phyloP scores from a whole-genome alignment of 148 eudicot species.

The Persicaria tinctoria region DNA sequence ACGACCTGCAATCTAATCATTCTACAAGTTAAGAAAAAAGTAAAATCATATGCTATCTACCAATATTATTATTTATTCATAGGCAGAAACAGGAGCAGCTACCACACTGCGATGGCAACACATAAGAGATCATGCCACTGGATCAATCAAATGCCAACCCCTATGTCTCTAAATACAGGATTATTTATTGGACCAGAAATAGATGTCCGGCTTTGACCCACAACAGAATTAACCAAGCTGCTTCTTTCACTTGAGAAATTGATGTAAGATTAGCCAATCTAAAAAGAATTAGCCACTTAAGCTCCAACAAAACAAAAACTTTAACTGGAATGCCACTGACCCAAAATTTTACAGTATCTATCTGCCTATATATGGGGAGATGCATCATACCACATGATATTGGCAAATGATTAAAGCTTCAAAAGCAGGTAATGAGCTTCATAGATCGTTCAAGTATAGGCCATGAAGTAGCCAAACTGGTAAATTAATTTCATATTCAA shows the following conservation, averaged over 20 bases:
- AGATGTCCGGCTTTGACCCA: neutral
- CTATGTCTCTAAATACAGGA: neutral
- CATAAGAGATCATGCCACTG: neutral
- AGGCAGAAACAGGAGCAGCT: neutral
- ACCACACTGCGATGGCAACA: neutral
- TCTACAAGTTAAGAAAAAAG: constrained; percentile 1
- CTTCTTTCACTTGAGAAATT: neutral
- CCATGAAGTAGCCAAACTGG: neutral
- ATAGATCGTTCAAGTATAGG: too few relatives aligned
- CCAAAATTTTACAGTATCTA: neutral
- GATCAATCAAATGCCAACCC: neutral
- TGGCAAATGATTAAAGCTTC: too few relatives aligned
- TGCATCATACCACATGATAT: too few relatives aligned
- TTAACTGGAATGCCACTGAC: neutral
- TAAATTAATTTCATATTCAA: neutral
- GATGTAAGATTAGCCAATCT: neutral
- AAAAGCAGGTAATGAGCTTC: too few relatives aligned
- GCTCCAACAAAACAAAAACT: neutral
- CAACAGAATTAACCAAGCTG: neutral
- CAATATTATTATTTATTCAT: neutral
- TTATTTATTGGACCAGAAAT: neutral
- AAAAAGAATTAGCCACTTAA: neutral
- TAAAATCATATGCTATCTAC: neutral
- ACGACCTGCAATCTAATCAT: neutral
- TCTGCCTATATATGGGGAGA: too few relatives aligned